phyloP scores from a whole-genome alignment of 2,329 filamentous ascomycete genomes.

The Colletotrichum eleusines region DNA sequence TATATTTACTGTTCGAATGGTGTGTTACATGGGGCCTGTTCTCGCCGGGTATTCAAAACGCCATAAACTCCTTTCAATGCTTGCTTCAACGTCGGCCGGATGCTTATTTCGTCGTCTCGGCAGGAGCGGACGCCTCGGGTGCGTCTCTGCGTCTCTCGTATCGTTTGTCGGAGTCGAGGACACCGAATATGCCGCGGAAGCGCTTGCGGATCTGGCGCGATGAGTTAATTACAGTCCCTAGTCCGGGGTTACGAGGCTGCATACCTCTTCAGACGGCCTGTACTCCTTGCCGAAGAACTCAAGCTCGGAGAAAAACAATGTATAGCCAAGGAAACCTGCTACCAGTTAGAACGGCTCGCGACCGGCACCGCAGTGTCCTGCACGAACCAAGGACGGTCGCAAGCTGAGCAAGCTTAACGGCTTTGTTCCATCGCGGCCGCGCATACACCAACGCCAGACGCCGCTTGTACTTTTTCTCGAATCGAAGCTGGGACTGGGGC shows the following conservation, averaged over 20 bases:
- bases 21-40: slow-evolving; percentile 45
- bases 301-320: slow-evolving; percentile 58
- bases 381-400: slow-evolving; percentile 67
- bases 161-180: slow-evolving; percentile 56
- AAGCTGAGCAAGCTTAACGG: slow-evolving; percentile 74
- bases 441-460: slow-evolving; percentile 72
- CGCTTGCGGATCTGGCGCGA: slow-evolving; percentile 51
- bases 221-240: background rate
- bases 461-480: slow-evolving; percentile 83
- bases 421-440: slow-evolving; percentile 74
- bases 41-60: slow-evolving; percentile 40
- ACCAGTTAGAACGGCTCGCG: slow-evolving; percentile 29
- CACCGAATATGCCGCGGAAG: slow-evolving; percentile 55
- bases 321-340: slow-evolving; percentile 53
- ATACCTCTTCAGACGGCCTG: slow-evolving; percentile 57
- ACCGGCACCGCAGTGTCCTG: background rate
- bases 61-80: slow-evolving; percentile 39
- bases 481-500: slow-evolving; percentile 79
- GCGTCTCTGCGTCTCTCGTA: slow-evolving; percentile 57
- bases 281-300: slow-evolving; percentile 59
- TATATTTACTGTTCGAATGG: slow-evolving; percentile 43
- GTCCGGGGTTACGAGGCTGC: background rate
- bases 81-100: background rate
- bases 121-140: slow-evolving; percentile 46
- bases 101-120: slow-evolving; percentile 42